Evolutionary conservation across 768 basidiomycete species (phyloP).

Genomic region (Rhizopogon salebrosus): DNA sequence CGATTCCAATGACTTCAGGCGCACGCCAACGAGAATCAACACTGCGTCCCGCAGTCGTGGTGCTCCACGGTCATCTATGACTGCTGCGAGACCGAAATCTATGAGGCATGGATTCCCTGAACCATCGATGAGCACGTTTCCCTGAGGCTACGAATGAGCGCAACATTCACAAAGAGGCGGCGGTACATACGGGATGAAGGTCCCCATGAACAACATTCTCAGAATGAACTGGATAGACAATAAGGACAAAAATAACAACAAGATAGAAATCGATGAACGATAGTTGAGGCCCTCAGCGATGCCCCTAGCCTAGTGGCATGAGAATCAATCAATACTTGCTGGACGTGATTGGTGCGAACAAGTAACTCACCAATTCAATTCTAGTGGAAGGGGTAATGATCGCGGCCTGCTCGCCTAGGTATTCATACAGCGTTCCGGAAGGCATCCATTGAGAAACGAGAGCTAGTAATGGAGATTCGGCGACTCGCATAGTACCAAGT

Average conservation of each 20-base stretch:
- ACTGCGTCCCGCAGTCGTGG: not conserved
- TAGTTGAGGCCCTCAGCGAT: no score
- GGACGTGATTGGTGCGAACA: not conserved
- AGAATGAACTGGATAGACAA: not conserved
- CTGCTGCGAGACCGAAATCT: constrained; percentile 42
- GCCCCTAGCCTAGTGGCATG: constrained; percentile 6
- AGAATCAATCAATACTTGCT: not conserved
- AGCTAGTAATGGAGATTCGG: not conserved
- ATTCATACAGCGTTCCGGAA: not conserved
- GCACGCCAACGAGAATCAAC: constrained; percentile 33
- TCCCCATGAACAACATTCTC: no score
- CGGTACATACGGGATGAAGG: no score
- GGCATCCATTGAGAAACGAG: no score
- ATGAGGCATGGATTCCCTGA: constrained; percentile 33
- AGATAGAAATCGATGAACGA: no score
- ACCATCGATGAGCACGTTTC: constrained; percentile 21
- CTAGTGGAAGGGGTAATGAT: not conserved
- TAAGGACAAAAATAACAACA: no score
- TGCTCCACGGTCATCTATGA: constrained; percentile 21
- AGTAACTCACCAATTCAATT: no score
- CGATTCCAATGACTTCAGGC: constrained; percentile 18
- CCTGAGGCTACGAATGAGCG: constrained; percentile 1
- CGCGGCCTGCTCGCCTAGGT: not conserved
- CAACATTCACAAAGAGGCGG: not conserved
- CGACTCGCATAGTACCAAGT: constrained; percentile 8